Conservation (phyloP, 108 stramenopile species). For the Cylindrotheca closterium region DNA sequence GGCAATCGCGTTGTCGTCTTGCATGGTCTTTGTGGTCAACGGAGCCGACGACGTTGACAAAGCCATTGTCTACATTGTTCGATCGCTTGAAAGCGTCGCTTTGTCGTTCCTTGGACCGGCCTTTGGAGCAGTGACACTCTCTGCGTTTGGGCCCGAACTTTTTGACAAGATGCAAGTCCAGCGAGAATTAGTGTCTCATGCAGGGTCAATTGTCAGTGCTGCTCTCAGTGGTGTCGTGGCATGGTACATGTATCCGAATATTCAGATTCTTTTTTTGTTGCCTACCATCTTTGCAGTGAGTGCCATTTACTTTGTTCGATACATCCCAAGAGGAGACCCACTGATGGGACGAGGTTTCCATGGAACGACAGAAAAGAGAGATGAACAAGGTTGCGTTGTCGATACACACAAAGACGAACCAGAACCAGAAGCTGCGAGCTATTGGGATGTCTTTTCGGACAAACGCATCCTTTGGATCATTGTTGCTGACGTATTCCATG, state of each 20-base stretch:
- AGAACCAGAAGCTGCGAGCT: conserved; percentile 16
- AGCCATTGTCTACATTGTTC: conserved; percentile 24
- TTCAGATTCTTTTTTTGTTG: conserved; percentile 28
- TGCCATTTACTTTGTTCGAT: conserved; percentile 24
- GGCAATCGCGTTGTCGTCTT: conserved; percentile 33
- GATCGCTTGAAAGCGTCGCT: conserved; percentile 22
- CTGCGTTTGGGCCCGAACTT: conserved; percentile 37
- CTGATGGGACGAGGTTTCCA: conserved; percentile 37
- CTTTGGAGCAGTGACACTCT: conserved; percentile 27
- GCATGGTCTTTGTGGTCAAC: conserved; percentile 47
- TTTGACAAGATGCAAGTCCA: conserved; percentile 33
- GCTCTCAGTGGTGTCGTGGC: conserved; percentile 14
- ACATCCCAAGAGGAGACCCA: conserved; percentile 22
- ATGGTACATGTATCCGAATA: conserved; percentile 30
- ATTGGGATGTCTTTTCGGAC: conserved; percentile 34
- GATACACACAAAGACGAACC: conserved; percentile 24
- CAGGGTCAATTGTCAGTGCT: conserved; percentile 24
- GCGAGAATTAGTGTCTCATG: conserved; percentile 31
- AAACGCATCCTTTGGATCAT: conserved; percentile 44
- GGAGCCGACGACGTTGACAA: conserved; percentile 16
- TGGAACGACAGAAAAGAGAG: conserved; percentile 15
- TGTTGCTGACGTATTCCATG: conserved; percentile 36
- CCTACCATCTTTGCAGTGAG: conserved; percentile 19
- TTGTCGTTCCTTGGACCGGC: conserved; percentile 30
- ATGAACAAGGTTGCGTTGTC: conserved; percentile 26